Percentiles rank a stretch among this genome's conserved stretches.
Evolutionary conservation across 75 land plant genomes (phyloP).

Genomic region (Larix kaempferi): DNA sequence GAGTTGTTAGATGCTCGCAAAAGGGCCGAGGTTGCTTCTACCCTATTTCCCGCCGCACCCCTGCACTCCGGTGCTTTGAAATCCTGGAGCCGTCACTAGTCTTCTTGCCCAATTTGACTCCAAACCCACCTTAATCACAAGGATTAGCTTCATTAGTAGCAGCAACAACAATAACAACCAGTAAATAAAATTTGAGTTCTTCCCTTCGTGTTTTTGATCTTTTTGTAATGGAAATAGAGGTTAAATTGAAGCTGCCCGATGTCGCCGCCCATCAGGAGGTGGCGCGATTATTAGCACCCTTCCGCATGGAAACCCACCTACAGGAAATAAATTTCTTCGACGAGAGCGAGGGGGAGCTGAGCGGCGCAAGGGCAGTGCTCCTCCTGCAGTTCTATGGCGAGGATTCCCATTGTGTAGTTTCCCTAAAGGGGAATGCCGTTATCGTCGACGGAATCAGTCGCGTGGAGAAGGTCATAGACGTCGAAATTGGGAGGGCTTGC

Average conservation of each 20-base stretch:
- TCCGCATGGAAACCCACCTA: slow-evolving; percentile 53
- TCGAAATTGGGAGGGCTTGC: slow-evolving; percentile 55
- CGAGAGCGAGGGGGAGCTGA: slow-evolving; percentile 36
- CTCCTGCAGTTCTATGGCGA: slow-evolving; percentile 82
- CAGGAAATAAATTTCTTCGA: slow-evolving; percentile 87
- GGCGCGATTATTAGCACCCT: slow-evolving; percentile 48
- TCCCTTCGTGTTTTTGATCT: too few species aligned
- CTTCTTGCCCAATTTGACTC: too few species aligned
- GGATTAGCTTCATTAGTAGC: too few species aligned
- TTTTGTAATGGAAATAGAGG: slow-evolving; percentile 68
- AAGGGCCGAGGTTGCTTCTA: too few species aligned
- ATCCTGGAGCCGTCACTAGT: too few species aligned
- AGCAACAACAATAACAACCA: too few species aligned
- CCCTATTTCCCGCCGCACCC: too few species aligned
- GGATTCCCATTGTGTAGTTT: slow-evolving; percentile 62
- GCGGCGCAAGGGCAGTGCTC: slow-evolving; percentile 49
- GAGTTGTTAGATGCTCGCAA: too few species aligned
- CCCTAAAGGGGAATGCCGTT: slow-evolving; percentile 66
- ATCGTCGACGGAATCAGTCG: slow-evolving; percentile 69
- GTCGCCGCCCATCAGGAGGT: slow-evolving; percentile 50
- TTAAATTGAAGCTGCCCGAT: slow-evolving; percentile 67
- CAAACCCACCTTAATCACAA: too few species aligned
- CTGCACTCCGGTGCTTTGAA: too few species aligned
- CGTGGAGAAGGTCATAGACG: slow-evolving; percentile 74
- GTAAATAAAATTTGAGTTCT: too few species aligned